Conservation (phyloP, 1,284 basidiomycete species). For the Heterobasidion occidentale region DNA sequence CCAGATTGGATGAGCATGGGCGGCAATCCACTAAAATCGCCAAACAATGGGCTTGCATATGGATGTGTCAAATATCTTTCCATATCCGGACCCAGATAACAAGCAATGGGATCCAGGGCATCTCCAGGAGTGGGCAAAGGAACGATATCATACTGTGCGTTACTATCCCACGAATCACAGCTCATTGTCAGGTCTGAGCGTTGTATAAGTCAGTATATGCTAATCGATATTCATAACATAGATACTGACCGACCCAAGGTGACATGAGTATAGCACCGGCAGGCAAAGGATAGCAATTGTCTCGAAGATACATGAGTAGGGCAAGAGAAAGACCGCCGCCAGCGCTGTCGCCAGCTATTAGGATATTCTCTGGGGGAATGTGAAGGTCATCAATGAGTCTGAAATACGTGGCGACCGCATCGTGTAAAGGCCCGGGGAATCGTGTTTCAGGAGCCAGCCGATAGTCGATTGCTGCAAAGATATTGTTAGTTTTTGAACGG, state of each 20-base stretch:
- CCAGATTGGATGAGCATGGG: constrained; percentile 92
- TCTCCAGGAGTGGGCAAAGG: constrained; percentile 70
- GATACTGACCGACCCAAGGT: constrained; percentile 83
- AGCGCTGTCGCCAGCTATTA: constrained; percentile 88
- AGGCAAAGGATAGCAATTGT: constrained; percentile 77
- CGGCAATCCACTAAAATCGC: constrained; percentile 81
- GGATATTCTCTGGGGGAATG: constrained; percentile 86
- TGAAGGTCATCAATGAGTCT: constrained; percentile 84
- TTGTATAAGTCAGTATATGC: neutral
- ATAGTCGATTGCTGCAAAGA: constrained; percentile 79
- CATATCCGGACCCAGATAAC: constrained; percentile 86
- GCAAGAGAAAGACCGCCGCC: constrained; percentile 88
- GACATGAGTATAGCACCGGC: constrained; percentile 82
- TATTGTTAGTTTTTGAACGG: neutral
- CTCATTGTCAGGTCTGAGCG: constrained; percentile 87
- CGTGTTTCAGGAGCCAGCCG: constrained; percentile 90
- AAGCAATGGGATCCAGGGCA: constrained; percentile 88
- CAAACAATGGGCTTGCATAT: constrained; percentile 95
- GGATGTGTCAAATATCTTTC: constrained; percentile 89
- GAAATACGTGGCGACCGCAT: constrained; percentile 83
- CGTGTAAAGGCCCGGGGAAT: constrained; percentile 93
- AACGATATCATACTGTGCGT: constrained; percentile 77
- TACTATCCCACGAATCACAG: constrained; percentile 96
- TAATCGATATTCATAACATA: neutral
- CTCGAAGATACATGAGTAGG: constrained; percentile 86